Conservation (phyloP, 2,329 filamentous ascomycete genomes). For the Sarocladium strictum region DNA sequence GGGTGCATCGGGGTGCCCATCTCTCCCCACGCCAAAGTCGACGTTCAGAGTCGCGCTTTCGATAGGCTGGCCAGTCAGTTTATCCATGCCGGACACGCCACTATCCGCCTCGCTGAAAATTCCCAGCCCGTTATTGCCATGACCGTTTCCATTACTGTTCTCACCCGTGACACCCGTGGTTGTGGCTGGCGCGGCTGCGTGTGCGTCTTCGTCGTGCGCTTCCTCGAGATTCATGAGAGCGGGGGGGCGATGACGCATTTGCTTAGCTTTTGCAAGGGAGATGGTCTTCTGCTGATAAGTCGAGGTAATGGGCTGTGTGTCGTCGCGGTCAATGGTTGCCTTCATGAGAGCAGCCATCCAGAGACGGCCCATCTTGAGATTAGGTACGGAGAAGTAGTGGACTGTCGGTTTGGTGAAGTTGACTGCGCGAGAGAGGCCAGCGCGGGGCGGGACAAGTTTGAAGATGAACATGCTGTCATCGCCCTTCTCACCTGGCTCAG, state of each 20-base stretch:
- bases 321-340: conserved; percentile 92
- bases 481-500: conserved; percentile 35
- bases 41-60: conserved; percentile 21
- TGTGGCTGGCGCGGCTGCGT: conserved; percentile 2
- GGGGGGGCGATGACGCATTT: conserved; percentile 84
- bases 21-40: conserved; percentile 15
- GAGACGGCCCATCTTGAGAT: conserved; percentile 75
- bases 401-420: conserved; percentile 97
- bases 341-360: conserved; percentile 99
- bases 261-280: conserved; percentile 78
- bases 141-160: conserved; percentile 13
- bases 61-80: conserved; percentile 16
- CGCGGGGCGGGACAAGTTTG: conserved; percentile 88
- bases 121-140: conserved; percentile 31
- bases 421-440: conserved; percentile 81
- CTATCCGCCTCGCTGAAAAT: conserved; percentile 38
- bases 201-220: conserved; percentile 23
- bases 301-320: conserved; percentile 70
- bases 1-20: background rate
- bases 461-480: conserved; percentile 87
- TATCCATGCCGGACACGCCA: conserved; percentile 37
- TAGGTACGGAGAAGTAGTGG: conserved; percentile 96
- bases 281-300: conserved; percentile 98
- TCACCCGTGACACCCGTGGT: background rate
- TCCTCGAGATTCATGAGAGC: conserved; percentile 70